Evolutionary conservation across 2,329 filamentous ascomycete species (phyloP).

Genomic region (Colletotrichum scovillei): DNA sequence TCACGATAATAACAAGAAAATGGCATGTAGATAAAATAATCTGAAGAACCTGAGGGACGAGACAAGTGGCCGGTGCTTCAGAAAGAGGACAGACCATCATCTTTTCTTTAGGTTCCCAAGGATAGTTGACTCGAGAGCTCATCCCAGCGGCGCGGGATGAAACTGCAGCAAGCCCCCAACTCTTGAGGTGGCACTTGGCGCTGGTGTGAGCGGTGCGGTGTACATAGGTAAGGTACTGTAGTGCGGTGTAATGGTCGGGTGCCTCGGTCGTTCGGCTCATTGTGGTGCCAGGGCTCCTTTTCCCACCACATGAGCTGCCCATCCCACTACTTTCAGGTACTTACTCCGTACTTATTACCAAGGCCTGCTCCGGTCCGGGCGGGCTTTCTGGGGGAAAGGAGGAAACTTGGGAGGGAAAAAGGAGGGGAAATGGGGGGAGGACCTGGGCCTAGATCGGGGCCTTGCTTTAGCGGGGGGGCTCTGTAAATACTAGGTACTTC

Average conservation of each 20-base stretch:
- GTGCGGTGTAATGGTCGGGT: background rate
- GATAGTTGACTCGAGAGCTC: background rate
- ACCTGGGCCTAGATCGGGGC: background rate
- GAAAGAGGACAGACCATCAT: constrained; percentile 10
- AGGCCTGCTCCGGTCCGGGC: background rate
- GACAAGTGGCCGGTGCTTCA: background rate
- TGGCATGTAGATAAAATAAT: background rate
- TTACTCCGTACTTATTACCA: background rate
- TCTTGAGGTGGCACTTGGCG: background rate
- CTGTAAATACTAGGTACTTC: no score
- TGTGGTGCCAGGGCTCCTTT: background rate
- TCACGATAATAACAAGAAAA: background rate
- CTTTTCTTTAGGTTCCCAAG: background rate
- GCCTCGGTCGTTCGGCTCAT: constrained; percentile 38
- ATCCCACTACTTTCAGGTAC: no score
- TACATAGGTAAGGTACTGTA: no score
- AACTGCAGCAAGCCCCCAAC: background rate
- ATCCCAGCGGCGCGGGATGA: constrained; percentile 22
- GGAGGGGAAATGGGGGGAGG: background rate
- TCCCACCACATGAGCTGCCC: no score
- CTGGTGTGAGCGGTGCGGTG: background rate
- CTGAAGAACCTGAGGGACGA: background rate
- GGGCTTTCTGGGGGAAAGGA: background rate
- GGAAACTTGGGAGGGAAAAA: background rate
- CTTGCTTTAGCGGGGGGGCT: background rate